These are phyloP conservation scores for Styphnolobium japonicum DNA, from an alignment of 306 rosid genomes.

Conservation along the genomic window DNA sequence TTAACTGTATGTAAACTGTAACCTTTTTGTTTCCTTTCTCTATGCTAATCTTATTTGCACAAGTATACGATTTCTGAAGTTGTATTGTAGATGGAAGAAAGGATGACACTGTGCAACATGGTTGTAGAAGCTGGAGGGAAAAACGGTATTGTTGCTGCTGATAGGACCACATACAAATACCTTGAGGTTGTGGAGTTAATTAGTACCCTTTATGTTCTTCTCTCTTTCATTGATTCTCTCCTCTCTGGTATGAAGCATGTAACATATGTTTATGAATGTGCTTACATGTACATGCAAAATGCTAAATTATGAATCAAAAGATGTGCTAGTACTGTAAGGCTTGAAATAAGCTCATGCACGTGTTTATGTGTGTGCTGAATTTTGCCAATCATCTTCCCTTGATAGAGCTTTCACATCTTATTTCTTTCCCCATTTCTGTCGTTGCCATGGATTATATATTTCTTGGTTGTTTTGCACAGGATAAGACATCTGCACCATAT, in stretches of 20 bases:
- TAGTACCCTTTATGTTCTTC: background rate
- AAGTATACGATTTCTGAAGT: background rate
- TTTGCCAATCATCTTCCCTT: background rate
- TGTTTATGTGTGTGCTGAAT: background rate
- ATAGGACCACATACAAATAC: slow-evolving; percentile 72
- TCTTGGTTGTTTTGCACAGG: slow-evolving; percentile 15
- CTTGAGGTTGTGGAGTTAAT: slow-evolving; percentile 59
- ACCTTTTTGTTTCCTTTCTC: background rate
- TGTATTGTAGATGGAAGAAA: slow-evolving; percentile 70
- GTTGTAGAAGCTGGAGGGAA: slow-evolving; percentile 92
- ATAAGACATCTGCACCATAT: slow-evolving; percentile 40
- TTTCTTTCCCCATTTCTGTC: background rate
- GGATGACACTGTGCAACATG: slow-evolving; percentile 96
- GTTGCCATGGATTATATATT: background rate
- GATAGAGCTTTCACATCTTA: background rate
- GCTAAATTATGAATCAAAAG: background rate
- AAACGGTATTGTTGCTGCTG: slow-evolving; percentile 79
- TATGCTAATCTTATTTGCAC: background rate
- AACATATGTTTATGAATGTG: background rate
- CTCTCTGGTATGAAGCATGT: background rate
- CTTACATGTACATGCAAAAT: background rate
- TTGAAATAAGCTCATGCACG: background rate
- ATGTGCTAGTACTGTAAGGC: background rate
- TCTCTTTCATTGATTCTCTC: background rate
- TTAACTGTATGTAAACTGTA: slow-evolving; percentile 51